A percentile compares a stretch with the other conserved stretches of the same genome.
Evolutionary conservation across 1,284 basidiomycete genomes (phyloP).

Genomic region (Ustilago bromivora): DNA sequence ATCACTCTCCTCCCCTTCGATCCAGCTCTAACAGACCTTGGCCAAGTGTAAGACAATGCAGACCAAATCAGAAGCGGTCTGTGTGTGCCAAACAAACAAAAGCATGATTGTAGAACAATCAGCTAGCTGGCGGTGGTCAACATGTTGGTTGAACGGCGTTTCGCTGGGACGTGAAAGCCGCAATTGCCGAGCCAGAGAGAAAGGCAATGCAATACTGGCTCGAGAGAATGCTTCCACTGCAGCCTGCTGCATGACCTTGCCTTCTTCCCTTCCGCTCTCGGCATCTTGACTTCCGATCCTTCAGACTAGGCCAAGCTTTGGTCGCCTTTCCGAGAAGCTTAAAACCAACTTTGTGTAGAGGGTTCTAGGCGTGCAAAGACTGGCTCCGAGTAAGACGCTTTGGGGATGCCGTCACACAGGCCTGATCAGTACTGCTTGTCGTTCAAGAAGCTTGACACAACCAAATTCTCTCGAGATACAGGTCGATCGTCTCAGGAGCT

Average conservation of each 20-base stretch:
- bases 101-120: no score
- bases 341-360: background rate
- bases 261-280: background rate
- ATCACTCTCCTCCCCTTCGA: no score
- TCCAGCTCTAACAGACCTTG: no score
- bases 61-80: background rate
- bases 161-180: slow-evolving; percentile 9
- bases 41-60: no score
- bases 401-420: background rate
- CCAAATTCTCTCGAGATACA: no score
- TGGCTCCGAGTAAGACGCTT: background rate
- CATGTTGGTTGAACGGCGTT: background rate
- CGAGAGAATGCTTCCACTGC: slow-evolving; percentile 20
- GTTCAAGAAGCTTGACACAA: no score
- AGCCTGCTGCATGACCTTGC: background rate
- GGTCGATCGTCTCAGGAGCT: no score
- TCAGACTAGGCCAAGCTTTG: background rate
- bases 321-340: background rate
- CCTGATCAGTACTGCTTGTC: background rate
- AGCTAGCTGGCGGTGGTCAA: no score
- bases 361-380: background rate
- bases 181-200: background rate
- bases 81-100: no score
- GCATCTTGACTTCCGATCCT: slow-evolving; percentile 10
- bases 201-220: background rate